phyloP scores from a whole-genome alignment of 495 filamentous ascomycete species.

The Aspergillus egyptiacus region DNA sequence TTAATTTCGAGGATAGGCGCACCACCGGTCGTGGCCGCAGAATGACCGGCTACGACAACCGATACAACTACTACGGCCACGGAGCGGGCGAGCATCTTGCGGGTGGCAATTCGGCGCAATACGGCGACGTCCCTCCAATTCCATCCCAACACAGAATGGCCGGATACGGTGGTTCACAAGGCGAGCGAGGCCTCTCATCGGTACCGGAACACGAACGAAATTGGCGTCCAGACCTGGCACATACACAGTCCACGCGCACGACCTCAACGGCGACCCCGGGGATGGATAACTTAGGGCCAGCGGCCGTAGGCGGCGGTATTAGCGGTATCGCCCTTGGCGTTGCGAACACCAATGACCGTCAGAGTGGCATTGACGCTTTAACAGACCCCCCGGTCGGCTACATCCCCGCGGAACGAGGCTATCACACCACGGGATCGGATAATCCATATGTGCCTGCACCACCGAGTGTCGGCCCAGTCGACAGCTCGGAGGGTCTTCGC shows the following conservation, averaged over 20 bases:
- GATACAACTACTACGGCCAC: slow-evolving; percentile 17
- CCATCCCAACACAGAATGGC: slow-evolving; percentile 9
- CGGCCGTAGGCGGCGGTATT: slow-evolving; percentile 70
- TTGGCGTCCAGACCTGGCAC: slow-evolving; percentile 19
- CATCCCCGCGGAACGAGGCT: slow-evolving; percentile 41
- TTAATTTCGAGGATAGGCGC: neutral
- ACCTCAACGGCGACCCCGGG: slow-evolving; percentile 62
- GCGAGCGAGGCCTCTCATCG: slow-evolving; percentile 10
- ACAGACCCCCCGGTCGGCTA: slow-evolving; percentile 36
- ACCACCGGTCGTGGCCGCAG: neutral
- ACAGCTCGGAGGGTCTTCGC: slow-evolving; percentile 26
- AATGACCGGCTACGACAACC: slow-evolving; percentile 21
- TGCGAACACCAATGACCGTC: slow-evolving; percentile 63
- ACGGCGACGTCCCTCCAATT: slow-evolving; percentile 20
- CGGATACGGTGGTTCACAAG: slow-evolving; percentile 1
- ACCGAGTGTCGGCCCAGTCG: slow-evolving; percentile 15
- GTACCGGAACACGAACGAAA: slow-evolving; percentile 13
- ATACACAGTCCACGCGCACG: slow-evolving; percentile 27
- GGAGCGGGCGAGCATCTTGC: slow-evolving; percentile 3
- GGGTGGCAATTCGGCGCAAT: slow-evolving; percentile 8
- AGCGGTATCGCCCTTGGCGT: slow-evolving; percentile 69
- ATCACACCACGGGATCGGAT: slow-evolving; percentile 38
- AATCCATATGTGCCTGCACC: slow-evolving; percentile 41
- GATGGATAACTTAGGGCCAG: slow-evolving; percentile 66
- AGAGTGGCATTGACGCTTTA: slow-evolving; percentile 67